Conservation (phyloP, 331 rosid genomes). For the Malus hybrid region DNA sequence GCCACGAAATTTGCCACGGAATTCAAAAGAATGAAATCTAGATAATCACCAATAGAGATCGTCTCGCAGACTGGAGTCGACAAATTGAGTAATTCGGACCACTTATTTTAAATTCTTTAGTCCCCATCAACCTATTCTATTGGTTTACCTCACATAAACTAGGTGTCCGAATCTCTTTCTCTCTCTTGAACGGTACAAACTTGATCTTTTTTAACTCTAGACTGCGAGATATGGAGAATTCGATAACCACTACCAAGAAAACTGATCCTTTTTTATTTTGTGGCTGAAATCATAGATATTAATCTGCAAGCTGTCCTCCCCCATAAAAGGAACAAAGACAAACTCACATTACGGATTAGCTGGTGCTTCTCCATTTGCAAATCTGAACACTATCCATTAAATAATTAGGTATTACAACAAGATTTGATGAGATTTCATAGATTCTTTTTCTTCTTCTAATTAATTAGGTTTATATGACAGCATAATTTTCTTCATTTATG, state of each 20-base stretch:
- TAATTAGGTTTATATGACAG: neutral
- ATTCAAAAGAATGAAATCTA: neutral
- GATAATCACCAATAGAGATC: neutral
- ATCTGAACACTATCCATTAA: neutral
- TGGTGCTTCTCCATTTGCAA: neutral
- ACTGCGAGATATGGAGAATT: too few relatives aligned
- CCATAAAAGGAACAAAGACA: constrained; percentile 7
- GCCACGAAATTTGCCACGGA: neutral
- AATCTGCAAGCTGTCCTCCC: constrained; percentile 10
- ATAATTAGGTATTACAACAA: neutral
- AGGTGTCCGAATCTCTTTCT: too few relatives aligned
- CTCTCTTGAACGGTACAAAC: too few relatives aligned
- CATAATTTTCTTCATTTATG: neutral
- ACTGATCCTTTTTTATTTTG: neutral
- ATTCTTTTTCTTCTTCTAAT: neutral
- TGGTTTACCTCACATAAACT: too few relatives aligned
- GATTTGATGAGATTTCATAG: neutral
- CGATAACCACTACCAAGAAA: neutral
- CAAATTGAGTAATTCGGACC: too few relatives aligned
- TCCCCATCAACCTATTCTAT: too few relatives aligned
- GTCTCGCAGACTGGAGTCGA: too few relatives aligned
- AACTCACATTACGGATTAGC: neutral
- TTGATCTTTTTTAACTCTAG: too few relatives aligned
- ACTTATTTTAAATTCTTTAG: too few relatives aligned
- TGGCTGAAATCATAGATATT: constrained; percentile 15